Evolutionary conservation across 2,329 filamentous ascomycete species (phyloP), one percentile per base, ranked within the genome.

Genomic region (Pseudogymnoascus sp.): DNA sequence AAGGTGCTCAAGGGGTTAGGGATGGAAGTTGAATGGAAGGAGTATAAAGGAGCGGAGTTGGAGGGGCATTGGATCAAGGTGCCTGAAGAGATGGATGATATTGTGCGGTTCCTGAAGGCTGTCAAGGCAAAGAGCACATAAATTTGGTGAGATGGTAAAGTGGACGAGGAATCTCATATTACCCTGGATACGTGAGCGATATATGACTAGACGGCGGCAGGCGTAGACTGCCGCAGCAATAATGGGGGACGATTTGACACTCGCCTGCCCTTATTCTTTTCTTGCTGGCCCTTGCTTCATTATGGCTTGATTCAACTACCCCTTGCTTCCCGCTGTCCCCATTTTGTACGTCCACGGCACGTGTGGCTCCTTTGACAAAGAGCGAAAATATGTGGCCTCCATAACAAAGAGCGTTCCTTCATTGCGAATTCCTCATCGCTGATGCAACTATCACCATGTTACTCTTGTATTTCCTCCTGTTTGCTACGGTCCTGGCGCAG

Each of bases 11-110:
- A 66, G 1, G 65, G 65, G 1, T 10, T 74, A 9, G 78, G 76
- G 1, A 64, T 75, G 40, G 25, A 72, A 0, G 74, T 78, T 6
- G 60, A 69, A 10, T 78, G 74, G 74, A 74, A 74, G 60, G 36
- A 64, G 0, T 82, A 81, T 67, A 72, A 66, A 0, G 55, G 55
- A 1, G 55, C 55, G 21, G 55, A 59, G 1, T 15, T 59, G 8
- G 69, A 74, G 25, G 78, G 78, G 0, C 79, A 81, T 63, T 80
- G 79, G 77, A 78, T 80, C 63, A 78, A 75, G 63, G 70, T 79
- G 9, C 77, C 78, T 0, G 76, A 80, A 37, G 76, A 79, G 65
- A 75, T 79, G 63, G 75, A 81, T 65, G 77, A 81, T 67, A 74
- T 80, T 59, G 65, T 74, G 7, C 45, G 66, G 0, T 78, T 78